Evolutionary conservation across 805 yeast genomes (phyloP), one percentile per base, ranked within the genome.

Genomic region (Yamadazyma akitaensis): DNA sequence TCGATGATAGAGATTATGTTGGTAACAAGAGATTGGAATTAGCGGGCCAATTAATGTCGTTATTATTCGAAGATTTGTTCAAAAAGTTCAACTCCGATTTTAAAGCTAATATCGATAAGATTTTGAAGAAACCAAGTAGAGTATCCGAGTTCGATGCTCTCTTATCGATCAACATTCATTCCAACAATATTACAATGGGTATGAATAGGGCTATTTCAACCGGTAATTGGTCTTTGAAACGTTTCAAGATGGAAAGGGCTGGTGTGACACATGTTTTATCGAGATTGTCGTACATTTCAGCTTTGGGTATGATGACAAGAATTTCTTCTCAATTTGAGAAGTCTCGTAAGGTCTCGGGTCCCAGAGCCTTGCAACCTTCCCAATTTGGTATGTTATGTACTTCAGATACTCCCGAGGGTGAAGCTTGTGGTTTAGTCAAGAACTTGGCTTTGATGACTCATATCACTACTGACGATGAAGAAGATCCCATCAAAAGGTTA

Each of bases 371-470:
- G 54, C 99, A 94, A 67, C 99, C 99, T 10, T 94, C 99, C 1
- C 99, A 94, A 71, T 94, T 94, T 66, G 99, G 99, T 63, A 94
- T 94, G 98, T 76, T 94, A 50, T 94, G 99, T 75, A 89, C 98
- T 6, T 88, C 98, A 0, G 99, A 94, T 78, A 94, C 99, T 0
- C 99, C 99, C 1, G 99, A 94, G 78, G 99, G 99, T 77, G 99
- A 94, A 69, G 99, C 99, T 0, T 94, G 99, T 81, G 99, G 99
- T 61, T 78, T 94, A 66, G 99, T 94, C 32, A 94, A 94, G 70
- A 94, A 94, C 63, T 74, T 94, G 64, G 99, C 99, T 1, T 76
- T 94, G 40, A 94, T 94, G 99, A 94, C 99, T 10, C 99, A 94
- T 67, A 94, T 94, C 60, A 94, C 99, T 4, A 92, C 99, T 1